phyloP scores from a whole-genome alignment of 768 basidiomycete genomes.

The Boletus vinaceobasis region DNA sequence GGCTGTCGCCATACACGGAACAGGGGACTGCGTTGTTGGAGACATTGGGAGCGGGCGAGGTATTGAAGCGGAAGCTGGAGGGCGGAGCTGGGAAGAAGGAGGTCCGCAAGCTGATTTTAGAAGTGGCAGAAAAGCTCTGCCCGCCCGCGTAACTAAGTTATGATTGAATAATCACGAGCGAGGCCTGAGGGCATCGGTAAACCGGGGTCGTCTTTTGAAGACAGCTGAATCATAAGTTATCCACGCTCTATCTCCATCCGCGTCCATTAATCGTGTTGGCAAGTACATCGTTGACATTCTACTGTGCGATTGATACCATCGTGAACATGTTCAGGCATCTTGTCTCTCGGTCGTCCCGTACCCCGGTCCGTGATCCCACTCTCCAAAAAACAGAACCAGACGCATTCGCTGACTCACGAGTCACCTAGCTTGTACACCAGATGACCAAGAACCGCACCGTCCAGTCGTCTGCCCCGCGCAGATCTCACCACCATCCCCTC shows the following conservation, averaged over 20 bases:
- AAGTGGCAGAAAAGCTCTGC: conserved; percentile 51
- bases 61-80: conserved; percentile 55
- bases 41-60: conserved; percentile 59
- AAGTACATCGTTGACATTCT: background rate
- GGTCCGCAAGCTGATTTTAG: conserved; percentile 58
- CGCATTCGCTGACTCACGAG: background rate
- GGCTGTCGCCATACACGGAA: conserved; percentile 68
- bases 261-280: background rate
- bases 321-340: conserved; percentile 10
- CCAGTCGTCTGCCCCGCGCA: conserved; percentile 18
- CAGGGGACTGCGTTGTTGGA: conserved; percentile 60
- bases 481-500: conserved; percentile 21
- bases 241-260: background rate
- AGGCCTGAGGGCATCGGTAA: background rate
- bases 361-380: background rate
- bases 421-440: conserved; percentile 12
- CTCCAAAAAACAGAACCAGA: background rate
- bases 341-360: conserved; percentile 13
- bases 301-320: background rate
- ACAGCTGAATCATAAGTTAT: too few relatives aligned
- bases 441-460: conserved; percentile 32
- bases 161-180: background rate
- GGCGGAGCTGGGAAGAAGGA: conserved; percentile 62
- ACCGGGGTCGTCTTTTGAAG: too few relatives aligned
- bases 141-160: background rate